Conservation (phyloP, 2,329 filamentous ascomycete genomes). For the Sphaerulina musiva region DNA sequence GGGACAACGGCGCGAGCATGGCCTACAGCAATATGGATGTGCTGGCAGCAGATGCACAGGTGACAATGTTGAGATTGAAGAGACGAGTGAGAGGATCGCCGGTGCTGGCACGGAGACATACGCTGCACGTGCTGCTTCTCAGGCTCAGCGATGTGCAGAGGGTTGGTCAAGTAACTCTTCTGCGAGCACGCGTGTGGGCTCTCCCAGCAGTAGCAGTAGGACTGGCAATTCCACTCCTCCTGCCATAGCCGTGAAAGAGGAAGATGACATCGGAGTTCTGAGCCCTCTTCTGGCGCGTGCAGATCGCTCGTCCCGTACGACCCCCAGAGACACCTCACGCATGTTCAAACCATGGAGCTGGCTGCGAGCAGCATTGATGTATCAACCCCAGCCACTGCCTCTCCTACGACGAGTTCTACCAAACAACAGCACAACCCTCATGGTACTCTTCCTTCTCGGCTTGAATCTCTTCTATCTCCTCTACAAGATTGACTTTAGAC, state of each 20-base stretch:
- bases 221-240: constrained; percentile 33
- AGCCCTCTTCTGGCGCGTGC: constrained; percentile 31
- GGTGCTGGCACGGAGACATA: neutral
- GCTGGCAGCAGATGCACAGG: neutral
- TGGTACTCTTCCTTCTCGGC: constrained; percentile 47
- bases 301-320: constrained; percentile 3
- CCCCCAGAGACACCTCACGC: neutral
- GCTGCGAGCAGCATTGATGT: constrained; percentile 39
- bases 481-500: constrained; percentile 45
- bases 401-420: constrained; percentile 53
- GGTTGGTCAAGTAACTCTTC: constrained; percentile 33
- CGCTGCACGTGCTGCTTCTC: neutral
- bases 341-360: constrained; percentile 6
- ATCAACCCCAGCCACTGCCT: constrained; percentile 53
- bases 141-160: neutral
- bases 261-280: constrained; percentile 23
- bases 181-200: constrained; percentile 34
- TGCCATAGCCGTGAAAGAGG: neutral
- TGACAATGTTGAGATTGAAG: neutral
- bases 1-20: constrained; percentile 8
- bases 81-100: neutral
- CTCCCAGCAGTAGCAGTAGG: neutral
- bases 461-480: constrained; percentile 55
- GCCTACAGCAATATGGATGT: neutral
- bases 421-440: constrained; percentile 50